Percentiles rank a stretch among this genome's conserved stretches.
These are phyloP conservation scores for Mycena epipterygia DNA, from an alignment of 768 basidiomycete species.

Conservation along the genomic window DNA sequence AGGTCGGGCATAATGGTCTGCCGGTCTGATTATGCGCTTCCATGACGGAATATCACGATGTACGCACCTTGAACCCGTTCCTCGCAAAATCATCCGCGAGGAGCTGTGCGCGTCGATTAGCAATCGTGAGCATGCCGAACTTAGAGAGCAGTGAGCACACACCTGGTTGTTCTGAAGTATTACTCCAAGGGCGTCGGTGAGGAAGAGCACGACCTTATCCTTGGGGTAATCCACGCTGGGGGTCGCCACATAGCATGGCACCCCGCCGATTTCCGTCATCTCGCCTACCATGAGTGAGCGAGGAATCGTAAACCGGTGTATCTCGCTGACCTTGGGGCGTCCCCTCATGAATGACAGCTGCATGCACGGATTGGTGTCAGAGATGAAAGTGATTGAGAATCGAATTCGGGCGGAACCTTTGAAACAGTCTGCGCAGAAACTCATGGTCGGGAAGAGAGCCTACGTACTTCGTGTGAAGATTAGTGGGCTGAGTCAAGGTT, in stretches of 20 bases:
- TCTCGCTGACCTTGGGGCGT: conserved; percentile 26
- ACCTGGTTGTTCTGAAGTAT: conserved; percentile 49
- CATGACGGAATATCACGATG: conserved; percentile 35
- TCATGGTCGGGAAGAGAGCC: too few relatives aligned
- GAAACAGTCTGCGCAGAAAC: conserved; percentile 46
- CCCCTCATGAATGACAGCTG: conserved; percentile 43
- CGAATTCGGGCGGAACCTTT: conserved; percentile 25
- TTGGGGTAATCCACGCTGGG: conserved; percentile 55
- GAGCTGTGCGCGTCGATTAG: conserved; percentile 43
- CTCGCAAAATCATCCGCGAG: conserved; percentile 59
- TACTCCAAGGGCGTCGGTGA: conserved; percentile 55
- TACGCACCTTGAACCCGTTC: conserved; percentile 52
- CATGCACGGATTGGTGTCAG: not conserved
- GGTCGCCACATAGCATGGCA: conserved; percentile 57
- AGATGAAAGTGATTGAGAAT: too few relatives aligned
- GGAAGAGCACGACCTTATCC: conserved; percentile 56
- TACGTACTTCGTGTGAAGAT: too few relatives aligned
- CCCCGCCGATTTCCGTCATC: conserved; percentile 49
- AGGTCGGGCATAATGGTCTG: conserved; percentile 35
- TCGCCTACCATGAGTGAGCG: not conserved
- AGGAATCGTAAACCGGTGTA: too few relatives aligned
- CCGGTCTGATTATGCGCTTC: conserved; percentile 19
- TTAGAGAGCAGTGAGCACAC: not conserved
- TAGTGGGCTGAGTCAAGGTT: too few relatives aligned
- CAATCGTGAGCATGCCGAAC: not conserved